Conservation (phyloP, 148 eudicot genomes). For the Rhododendron ferrugineum region DNA sequence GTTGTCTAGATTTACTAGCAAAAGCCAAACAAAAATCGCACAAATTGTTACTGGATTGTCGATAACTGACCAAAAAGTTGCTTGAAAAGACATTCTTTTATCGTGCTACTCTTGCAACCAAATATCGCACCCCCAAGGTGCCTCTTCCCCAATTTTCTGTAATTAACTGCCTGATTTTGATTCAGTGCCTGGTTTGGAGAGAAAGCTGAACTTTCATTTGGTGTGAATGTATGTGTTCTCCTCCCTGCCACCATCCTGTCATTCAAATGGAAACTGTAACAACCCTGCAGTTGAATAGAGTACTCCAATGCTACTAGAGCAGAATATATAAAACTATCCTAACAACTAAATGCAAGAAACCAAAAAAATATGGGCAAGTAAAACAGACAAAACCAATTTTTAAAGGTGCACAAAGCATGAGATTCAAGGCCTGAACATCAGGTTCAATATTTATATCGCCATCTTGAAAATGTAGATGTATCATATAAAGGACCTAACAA, state of each 20-base stretch:
- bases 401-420: background rate
- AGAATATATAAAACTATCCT: background rate
- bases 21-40: background rate
- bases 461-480: background rate
- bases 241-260: constrained; percentile 46
- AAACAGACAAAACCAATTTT: background rate
- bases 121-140: constrained; percentile 76
- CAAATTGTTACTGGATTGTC: background rate
- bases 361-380: background rate
- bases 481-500: background rate
- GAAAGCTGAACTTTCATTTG: constrained; percentile 13
- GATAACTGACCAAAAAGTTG: constrained; percentile 73
- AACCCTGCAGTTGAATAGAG: constrained; percentile 6
- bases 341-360: background rate
- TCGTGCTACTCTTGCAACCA: constrained; percentile 61
- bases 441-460: background rate
- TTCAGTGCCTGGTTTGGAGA: constrained; percentile 1
- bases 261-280: constrained; percentile 11
- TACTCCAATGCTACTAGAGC: background rate
- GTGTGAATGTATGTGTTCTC: constrained; percentile 13
- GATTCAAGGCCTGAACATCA: background rate
- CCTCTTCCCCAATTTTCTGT: constrained; percentile 48
- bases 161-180: background rate
- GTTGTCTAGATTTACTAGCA: background rate
- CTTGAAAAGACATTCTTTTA: constrained; percentile 59